These are phyloP conservation scores for Sporisorium graminicola DNA, from an alignment of 1,284 basidiomycete genomes.

Conservation along the genomic window DNA sequence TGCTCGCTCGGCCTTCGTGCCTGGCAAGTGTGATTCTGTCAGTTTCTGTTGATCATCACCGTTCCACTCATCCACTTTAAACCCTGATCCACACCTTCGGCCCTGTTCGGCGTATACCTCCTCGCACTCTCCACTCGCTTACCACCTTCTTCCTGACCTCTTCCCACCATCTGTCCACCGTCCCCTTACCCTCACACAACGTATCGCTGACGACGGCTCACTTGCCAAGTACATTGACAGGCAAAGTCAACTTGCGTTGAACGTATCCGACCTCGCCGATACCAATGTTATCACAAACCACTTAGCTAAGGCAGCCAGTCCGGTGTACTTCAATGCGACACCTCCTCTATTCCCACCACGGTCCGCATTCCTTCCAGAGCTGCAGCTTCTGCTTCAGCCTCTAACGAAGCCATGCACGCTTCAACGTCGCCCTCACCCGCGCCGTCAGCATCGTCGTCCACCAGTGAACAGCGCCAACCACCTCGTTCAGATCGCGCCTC, in stretches of 20 bases:
- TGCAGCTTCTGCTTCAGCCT: background rate
- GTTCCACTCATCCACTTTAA: background rate
- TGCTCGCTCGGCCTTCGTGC: background rate
- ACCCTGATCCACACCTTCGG: background rate
- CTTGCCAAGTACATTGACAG: background rate
- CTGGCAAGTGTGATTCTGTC: too few species aligned
- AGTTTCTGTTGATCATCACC: background rate
- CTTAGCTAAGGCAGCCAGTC: background rate
- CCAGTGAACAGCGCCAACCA: background rate
- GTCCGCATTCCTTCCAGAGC: too few species aligned
- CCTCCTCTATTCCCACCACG: too few species aligned
- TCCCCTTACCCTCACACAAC: background rate
- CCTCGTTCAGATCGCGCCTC: background rate
- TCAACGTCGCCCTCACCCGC: background rate
- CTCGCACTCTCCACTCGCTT: background rate
- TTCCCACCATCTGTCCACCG: background rate
- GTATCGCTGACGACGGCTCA: background rate
- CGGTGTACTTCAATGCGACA: background rate
- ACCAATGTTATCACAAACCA: background rate
- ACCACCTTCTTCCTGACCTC: background rate
- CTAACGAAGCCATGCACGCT: background rate
- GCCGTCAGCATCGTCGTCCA: background rate
- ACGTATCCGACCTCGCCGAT: background rate
- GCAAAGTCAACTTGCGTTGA: background rate
- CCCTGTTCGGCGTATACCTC: background rate